Percentiles rank a stretch among this genome's conserved stretches.
phyloP scores from a whole-genome alignment of 768 basidiomycete species.

The Tephrocybe rancida region DNA sequence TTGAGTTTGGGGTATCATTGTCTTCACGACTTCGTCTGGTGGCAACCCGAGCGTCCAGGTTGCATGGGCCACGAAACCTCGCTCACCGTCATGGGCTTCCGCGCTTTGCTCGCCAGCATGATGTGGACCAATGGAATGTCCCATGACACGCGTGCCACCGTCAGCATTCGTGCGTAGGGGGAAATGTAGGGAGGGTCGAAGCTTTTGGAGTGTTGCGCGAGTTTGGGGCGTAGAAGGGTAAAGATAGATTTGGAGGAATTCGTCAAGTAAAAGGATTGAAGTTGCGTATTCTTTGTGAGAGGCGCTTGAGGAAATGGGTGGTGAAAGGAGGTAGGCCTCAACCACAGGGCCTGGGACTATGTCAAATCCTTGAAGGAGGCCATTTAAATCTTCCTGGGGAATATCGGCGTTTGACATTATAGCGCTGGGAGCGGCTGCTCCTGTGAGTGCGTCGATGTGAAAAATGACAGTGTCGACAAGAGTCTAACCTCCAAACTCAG shows the following conservation, averaged over 20 bases:
- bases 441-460: slow-evolving; percentile 79
- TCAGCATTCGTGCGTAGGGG: slow-evolving; percentile 50
- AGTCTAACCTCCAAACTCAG: slow-evolving; percentile 35
- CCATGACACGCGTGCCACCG: slow-evolving; percentile 35
- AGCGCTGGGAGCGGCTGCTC: slow-evolving; percentile 45
- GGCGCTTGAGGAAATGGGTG: not conserved
- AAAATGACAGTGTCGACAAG: slow-evolving; percentile 74
- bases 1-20: slow-evolving; percentile 47
- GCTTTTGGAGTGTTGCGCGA: slow-evolving; percentile 41
- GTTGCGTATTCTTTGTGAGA: slow-evolving; percentile 43
- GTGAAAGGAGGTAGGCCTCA: slow-evolving; percentile 51
- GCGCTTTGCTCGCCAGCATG: slow-evolving; percentile 34
- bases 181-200: slow-evolving; percentile 53
- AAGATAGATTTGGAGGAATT: slow-evolving; percentile 70
- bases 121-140: slow-evolving; percentile 37
- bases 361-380: slow-evolving; percentile 59
- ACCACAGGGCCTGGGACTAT: slow-evolving; percentile 59
- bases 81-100: slow-evolving; percentile 20
- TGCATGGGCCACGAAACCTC: slow-evolving; percentile 52
- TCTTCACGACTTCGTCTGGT: slow-evolving; percentile 56
- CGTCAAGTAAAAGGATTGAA: slow-evolving; percentile 69
- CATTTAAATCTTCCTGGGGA: slow-evolving; percentile 32
- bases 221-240: slow-evolving; percentile 64
- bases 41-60: slow-evolving; percentile 69
- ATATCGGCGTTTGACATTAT: slow-evolving; percentile 1